Percentiles rank a stretch among this genome's conserved stretches.
phyloP scores from a whole-genome alignment of 495 filamentous ascomycete species.

The Trichoderma orchidacearum region DNA sequence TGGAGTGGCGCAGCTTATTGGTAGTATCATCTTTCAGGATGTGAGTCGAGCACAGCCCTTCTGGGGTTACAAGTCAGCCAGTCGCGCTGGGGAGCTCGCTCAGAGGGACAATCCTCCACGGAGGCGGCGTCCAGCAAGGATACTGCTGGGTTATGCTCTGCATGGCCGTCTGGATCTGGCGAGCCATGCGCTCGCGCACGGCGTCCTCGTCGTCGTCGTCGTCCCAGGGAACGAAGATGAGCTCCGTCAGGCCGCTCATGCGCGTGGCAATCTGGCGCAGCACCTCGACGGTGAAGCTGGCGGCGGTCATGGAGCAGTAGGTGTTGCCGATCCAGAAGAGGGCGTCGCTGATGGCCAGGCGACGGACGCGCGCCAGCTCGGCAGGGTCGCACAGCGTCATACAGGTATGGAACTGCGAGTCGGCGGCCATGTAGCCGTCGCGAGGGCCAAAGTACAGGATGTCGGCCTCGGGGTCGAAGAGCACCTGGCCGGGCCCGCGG shows the following conservation, averaged over 20 bases:
- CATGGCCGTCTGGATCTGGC: slow-evolving; percentile 7
- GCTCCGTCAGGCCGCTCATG: slow-evolving; percentile 7
- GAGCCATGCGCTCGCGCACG: slow-evolving; percentile 6
- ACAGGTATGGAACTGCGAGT: slow-evolving; percentile 8
- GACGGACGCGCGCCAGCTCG: slow-evolving; percentile 12
- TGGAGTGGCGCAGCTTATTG: not conserved
- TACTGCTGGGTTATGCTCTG: not conserved
- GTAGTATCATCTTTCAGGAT: not conserved
- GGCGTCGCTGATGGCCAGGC: slow-evolving; percentile 13
- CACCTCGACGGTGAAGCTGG: slow-evolving; percentile 4
- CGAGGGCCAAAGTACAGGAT: slow-evolving; percentile 15
- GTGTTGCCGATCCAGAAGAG: slow-evolving; percentile 6
- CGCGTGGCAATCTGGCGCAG: slow-evolving; percentile 4
- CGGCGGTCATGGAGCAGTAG: slow-evolving; percentile 1
- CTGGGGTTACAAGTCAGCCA: no score
- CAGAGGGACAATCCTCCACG: slow-evolving; percentile 6
- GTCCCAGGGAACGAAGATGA: slow-evolving; percentile 13
- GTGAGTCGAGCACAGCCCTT: not conserved
- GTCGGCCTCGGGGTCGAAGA: slow-evolving; percentile 11
- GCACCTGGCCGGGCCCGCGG: slow-evolving; percentile 5
- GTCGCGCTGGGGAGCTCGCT: not conserved
- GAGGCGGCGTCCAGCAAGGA: slow-evolving; percentile 2
- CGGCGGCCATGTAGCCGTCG: slow-evolving; percentile 3
- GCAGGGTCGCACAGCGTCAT: slow-evolving; percentile 5
- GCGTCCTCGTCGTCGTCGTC: slow-evolving; percentile 9